phyloP scores from a whole-genome alignment of 2,329 filamentous ascomycete species.

The Cryphonectria naterciae region DNA sequence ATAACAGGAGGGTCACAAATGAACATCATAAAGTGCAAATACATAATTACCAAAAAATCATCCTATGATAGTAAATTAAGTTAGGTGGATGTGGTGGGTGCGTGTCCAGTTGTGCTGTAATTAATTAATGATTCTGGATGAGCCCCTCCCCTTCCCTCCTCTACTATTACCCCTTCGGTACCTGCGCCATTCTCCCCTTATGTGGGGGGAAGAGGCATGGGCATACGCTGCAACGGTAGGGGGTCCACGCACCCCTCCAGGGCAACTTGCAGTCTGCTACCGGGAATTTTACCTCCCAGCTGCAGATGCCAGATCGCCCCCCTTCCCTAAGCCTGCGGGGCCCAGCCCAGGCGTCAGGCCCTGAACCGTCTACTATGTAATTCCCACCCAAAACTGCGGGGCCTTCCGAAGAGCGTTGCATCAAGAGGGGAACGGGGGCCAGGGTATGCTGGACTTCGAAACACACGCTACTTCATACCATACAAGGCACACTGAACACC shows the following conservation, averaged over 20 bases:
- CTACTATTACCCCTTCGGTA: slow-evolving; percentile 9
- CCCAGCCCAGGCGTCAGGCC: slow-evolving; percentile 1
- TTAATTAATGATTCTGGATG: slow-evolving; percentile 12
- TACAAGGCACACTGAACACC: not conserved
- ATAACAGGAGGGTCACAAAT: slow-evolving; percentile 1
- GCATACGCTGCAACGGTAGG: not conserved
- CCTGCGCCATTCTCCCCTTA: slow-evolving; percentile 3
- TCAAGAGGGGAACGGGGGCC: slow-evolving; percentile 15
- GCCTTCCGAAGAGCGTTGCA: slow-evolving; percentile 25
- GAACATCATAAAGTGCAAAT: slow-evolving; percentile 16
- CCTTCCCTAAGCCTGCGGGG: not conserved
- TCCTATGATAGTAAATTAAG: not conserved
- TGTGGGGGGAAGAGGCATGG: not conserved
- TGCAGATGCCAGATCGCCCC: slow-evolving; percentile 27
- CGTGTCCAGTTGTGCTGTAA: not conserved
- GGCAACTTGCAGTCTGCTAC: slow-evolving; percentile 14
- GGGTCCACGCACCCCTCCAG: slow-evolving; percentile 1
- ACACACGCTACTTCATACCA: not conserved
- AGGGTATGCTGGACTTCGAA: slow-evolving; percentile 12
- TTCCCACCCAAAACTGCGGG: slow-evolving; percentile 25
- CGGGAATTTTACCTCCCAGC: slow-evolving; percentile 22
- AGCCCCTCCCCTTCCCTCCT: slow-evolving; percentile 1
- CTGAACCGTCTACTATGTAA: not conserved
- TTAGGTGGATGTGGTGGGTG: not conserved
- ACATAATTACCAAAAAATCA: no score